A percentile compares a stretch with the other conserved stretches of the same genome.
phyloP scores from a whole-genome alignment of 108 stramenopile species.

The Skeletonema menzelii region DNA sequence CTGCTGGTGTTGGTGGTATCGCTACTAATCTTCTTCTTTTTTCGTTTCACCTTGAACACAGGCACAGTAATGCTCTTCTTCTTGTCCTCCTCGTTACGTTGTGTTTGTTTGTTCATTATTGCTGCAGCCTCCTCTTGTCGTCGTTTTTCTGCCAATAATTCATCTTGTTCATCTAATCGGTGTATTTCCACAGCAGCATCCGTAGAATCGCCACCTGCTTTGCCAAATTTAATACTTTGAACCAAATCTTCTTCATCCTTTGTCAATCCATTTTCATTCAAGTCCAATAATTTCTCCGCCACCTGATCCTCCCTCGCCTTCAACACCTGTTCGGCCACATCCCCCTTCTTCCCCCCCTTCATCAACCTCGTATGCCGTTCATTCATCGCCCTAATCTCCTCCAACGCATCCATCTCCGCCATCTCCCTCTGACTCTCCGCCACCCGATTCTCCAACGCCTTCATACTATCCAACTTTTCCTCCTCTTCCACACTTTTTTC shows the following conservation, averaged over 20 bases:
- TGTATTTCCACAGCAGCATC: constrained; percentile 9
- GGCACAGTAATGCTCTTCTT: constrained; percentile 26
- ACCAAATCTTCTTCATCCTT: constrained; percentile 77
- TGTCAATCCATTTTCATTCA: constrained; percentile 73
- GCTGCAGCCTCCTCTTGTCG: constrained; percentile 49
- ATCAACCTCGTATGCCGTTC: constrained; percentile 63
- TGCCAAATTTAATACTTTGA: constrained; percentile 73
- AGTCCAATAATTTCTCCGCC: constrained; percentile 16
- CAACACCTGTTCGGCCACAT: constrained; percentile 60
- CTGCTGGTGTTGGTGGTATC: not conserved
- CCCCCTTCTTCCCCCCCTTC: constrained; percentile 36
- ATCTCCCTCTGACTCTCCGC: constrained; percentile 94
- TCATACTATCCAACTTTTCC: constrained; percentile 92
- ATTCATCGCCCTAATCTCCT: constrained; percentile 95
- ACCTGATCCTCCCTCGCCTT: constrained; percentile 59
- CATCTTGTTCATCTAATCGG: constrained; percentile 67
- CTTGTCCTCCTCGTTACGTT: constrained; percentile 16
- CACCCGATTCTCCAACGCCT: constrained; percentile 94
- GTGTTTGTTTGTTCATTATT: constrained; percentile 44
- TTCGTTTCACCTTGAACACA: constrained; percentile 55
- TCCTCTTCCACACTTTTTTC: constrained; percentile 76
- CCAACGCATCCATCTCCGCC: constrained; percentile 93
- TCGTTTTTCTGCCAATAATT: constrained; percentile 57
- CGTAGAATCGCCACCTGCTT: not conserved
- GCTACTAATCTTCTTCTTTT: constrained; percentile 19